Evolutionary conservation across 2,329 filamentous ascomycete genomes (phyloP).

Genomic region (Cytospora mali): DNA sequence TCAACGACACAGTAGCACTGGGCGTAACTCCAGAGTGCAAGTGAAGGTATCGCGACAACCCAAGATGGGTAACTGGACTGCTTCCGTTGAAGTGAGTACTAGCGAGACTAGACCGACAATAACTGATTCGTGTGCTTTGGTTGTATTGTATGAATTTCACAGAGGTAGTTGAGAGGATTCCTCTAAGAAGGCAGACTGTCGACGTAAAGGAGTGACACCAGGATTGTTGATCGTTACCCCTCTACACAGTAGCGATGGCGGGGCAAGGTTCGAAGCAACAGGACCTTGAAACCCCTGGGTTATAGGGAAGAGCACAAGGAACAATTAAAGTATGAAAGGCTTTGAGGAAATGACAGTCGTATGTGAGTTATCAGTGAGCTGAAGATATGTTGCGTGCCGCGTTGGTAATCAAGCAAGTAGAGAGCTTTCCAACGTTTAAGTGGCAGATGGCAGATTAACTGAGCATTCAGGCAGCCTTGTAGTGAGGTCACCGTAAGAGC

Average conservation of each 20-base stretch:
- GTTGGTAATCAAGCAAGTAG: background rate
- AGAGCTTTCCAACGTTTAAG: background rate
- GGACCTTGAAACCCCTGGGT: background rate
- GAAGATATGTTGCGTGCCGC: background rate
- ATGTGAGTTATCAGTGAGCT: background rate
- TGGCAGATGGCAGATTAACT: background rate
- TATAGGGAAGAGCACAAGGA: background rate
- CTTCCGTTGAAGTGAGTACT: background rate
- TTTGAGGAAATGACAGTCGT: background rate
- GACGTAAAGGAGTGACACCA: background rate
- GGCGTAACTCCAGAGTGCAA: background rate
- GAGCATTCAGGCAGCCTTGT: constrained; percentile 22
- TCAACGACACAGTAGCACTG: background rate
- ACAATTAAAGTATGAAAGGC: background rate
- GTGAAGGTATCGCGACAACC: background rate
- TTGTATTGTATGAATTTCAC: background rate
- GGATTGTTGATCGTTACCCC: background rate
- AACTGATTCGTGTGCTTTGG: background rate
- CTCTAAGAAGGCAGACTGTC: background rate
- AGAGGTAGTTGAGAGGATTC: background rate
- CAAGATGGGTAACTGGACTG: background rate
- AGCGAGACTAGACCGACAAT: background rate
- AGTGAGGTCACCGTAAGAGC: constrained; percentile 17
- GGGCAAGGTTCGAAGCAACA: background rate
- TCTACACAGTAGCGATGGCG: background rate